These are phyloP conservation scores for Taxawa tesnikishii DNA, from an alignment of 2,329 filamentous ascomycete genomes.

Conservation along the genomic window DNA sequence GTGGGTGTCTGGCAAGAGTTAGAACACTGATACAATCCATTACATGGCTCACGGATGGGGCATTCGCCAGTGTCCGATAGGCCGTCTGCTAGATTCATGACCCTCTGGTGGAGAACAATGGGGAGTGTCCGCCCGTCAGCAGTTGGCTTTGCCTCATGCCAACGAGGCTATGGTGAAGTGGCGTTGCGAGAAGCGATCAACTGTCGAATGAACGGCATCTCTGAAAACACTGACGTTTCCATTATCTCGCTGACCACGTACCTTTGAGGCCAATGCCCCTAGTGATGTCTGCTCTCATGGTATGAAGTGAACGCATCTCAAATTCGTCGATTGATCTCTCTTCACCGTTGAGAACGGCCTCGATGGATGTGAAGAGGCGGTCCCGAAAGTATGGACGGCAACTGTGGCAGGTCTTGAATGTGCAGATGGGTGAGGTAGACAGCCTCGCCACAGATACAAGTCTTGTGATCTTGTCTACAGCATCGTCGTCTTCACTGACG, in stretches of 20 bases:
- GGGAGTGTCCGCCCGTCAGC: no score
- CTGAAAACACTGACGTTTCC: background rate
- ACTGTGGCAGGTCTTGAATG: conserved; percentile 33
- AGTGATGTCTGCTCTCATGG: conserved; percentile 22
- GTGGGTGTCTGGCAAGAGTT: no score
- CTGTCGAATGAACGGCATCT: background rate
- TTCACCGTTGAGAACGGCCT: conserved; percentile 26
- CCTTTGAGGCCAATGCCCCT: conserved; percentile 22
- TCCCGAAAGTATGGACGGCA: conserved; percentile 39
- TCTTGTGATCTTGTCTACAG: background rate
- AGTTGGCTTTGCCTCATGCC: no score
- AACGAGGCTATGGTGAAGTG: background rate
- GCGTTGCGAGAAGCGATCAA: background rate
- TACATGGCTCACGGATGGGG: no score
- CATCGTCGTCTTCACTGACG: background rate
- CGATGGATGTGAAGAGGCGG: conserved; percentile 32
- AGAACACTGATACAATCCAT: no score
- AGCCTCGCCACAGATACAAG: background rate
- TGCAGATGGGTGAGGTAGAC: conserved; percentile 18
- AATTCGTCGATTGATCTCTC: conserved; percentile 19
- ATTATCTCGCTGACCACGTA: conserved; percentile 2
- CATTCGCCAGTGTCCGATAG: no score
- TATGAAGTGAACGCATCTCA: conserved; percentile 20
- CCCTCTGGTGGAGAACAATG: no score
- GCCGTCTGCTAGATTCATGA: no score